Conservation (phyloP, 805 yeast species). For the Limtongia smithiae region DNA sequence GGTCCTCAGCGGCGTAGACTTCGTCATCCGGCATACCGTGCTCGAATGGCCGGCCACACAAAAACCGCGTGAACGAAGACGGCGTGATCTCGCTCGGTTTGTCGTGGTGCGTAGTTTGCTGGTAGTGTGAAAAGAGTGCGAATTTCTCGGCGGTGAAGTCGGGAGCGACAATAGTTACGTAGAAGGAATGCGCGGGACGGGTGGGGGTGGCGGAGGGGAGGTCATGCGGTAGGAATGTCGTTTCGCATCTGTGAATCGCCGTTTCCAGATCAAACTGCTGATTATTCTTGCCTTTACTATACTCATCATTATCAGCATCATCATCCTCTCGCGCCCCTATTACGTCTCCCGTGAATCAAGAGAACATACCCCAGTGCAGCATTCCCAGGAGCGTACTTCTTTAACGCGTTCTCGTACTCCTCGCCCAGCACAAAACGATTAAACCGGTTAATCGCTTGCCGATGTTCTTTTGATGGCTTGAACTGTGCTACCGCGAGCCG, state of each 20-base stretch:
- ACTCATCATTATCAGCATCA: no score
- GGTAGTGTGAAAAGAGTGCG: slow-evolving; percentile 61
- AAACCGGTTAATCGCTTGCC: slow-evolving; percentile 63
- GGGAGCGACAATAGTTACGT: slow-evolving; percentile 14
- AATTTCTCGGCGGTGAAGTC: slow-evolving; percentile 25
- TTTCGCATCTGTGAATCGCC: slow-evolving; percentile 43
- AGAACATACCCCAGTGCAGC: neutral
- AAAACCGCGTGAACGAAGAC: slow-evolving; percentile 56
- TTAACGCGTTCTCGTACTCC: slow-evolving; percentile 10
- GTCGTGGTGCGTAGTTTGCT: slow-evolving; percentile 66
- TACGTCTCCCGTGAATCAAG: slow-evolving; percentile 1
- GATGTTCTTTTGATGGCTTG: slow-evolving; percentile 59
- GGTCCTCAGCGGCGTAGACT: neutral
- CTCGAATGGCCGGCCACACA: slow-evolving; percentile 65
- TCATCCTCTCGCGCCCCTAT: slow-evolving; percentile 30
- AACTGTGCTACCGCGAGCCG: slow-evolving; percentile 52
- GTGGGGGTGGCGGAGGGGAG: neutral
- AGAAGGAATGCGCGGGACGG: slow-evolving; percentile 10
- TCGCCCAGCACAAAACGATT: slow-evolving; percentile 29
- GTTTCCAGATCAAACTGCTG: slow-evolving; percentile 35
- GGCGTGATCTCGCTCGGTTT: slow-evolving; percentile 44
- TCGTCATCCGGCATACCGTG: neutral
- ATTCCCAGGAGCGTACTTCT: neutral
- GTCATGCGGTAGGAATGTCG: slow-evolving; percentile 17
- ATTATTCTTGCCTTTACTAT: slow-evolving; percentile 29